Evolutionary conservation across 495 filamentous ascomycete genomes (phyloP), one percentile per base, ranked within the genome.

Genomic region (Penicillium diatomitis): DNA sequence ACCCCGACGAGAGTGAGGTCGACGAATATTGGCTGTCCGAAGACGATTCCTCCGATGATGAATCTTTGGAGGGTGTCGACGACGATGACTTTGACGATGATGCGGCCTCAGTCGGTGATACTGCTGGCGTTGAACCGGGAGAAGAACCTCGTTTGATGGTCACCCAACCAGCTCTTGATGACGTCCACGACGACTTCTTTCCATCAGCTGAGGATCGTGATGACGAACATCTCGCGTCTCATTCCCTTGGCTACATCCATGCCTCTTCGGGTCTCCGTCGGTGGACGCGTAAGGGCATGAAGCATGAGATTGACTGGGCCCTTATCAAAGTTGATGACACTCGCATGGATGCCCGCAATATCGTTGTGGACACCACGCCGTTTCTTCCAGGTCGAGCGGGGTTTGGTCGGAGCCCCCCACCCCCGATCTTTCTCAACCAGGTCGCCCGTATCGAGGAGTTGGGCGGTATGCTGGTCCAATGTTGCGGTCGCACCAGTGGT

Each of bases 281-380:
- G 3, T 82, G 82, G 55, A 74, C 64, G 47, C 71, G 79, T 29
- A 69, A 81, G 38, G 78, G 79, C 5, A 65, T 90, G 8, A 75
- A 86, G 9, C 91, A 97, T 56, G 91, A 97, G 62, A 90, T 97
- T 50, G 91, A 97, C 62, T 97, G 91, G 91, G 90, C 90, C 0
- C 69, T 97, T 7, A 87, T 97, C 51, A 84, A 90, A 59, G 85
- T 97, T 44, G 68, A 83, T 12, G 71, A 83, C 6, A 74, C 81
- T 11, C 80, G 91, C 8, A 70, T 82, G 46, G 85, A 88, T n/a
- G 70, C 75, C 0, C 74, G 79, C 37, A 95, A 95, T 54, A 66
- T 79, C 9, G 81, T 82, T 36, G 65, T 76, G 49, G 68, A 77
- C 45, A 71, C 72, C n/a, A 54, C 65, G 8, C 59, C 42, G 53